These are phyloP conservation scores for Filobasidium floriforme DNA, from an alignment of 768 basidiomycete species.

Conservation along the genomic window DNA sequence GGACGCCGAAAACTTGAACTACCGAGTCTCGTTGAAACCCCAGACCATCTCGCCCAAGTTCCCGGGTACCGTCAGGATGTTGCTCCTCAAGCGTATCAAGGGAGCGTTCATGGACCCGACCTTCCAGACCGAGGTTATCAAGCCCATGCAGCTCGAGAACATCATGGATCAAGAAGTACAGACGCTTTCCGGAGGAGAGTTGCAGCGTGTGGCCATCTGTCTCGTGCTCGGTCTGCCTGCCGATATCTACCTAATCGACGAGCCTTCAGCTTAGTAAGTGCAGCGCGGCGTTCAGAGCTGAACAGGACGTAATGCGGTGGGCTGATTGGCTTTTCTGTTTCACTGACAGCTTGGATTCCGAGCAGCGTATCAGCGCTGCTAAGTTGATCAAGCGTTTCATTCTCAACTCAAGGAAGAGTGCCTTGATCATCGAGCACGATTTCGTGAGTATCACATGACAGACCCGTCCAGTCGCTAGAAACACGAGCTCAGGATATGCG, in stretches of 20 bases:
- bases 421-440: constrained; percentile 99
- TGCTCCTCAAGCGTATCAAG: constrained; percentile 90
- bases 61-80: constrained; percentile 90
- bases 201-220: constrained; percentile 94
- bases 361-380: constrained; percentile 96
- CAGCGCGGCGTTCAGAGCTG: neutral
- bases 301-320: neutral
- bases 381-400: constrained; percentile 97
- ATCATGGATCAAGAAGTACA: constrained; percentile 98
- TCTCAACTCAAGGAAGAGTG: constrained; percentile 92
- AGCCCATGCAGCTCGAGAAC: constrained; percentile 90
- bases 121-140: constrained; percentile 95
- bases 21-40: constrained; percentile 83
- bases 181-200: constrained; percentile 94
- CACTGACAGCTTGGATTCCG: constrained; percentile 66
- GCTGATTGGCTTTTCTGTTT: neutral
- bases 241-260: constrained; percentile 88
- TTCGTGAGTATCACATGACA: constrained; percentile 51
- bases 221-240: constrained; percentile 69
- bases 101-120: constrained; percentile 97
- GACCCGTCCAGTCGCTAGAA: constrained; percentile 7
- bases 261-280: constrained; percentile 53
- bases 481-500: neutral
- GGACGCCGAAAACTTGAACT: constrained; percentile 65
- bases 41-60: constrained; percentile 98